phyloP scores from a whole-genome alignment of 139 green algal genomes.

The Mesostigma viride region DNA sequence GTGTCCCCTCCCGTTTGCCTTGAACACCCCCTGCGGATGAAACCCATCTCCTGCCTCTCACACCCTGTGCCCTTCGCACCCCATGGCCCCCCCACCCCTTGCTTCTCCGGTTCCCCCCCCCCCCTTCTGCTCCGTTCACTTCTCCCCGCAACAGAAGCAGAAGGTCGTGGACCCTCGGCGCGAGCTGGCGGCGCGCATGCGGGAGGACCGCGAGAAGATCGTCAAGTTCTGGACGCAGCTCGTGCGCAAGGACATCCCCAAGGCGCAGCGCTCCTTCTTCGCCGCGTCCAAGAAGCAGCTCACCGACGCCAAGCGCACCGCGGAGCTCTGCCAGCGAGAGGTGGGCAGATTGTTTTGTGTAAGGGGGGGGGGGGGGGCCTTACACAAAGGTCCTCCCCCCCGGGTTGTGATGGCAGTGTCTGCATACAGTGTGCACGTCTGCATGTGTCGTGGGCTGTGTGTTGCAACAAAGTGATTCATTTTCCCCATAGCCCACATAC shows the following conservation, averaged over 20 bases:
- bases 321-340: conserved; percentile 32
- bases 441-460: too few species aligned
- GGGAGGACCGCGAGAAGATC: neutral
- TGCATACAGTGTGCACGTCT: neutral
- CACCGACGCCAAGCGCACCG: conserved; percentile 20
- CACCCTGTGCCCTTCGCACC: neutral
- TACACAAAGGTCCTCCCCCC: neutral
- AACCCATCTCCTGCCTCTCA: neutral
- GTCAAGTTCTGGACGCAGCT: conserved; percentile 7
- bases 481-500: neutral
- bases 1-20: too few species aligned
- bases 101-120: neutral
- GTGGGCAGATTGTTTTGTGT: neutral
- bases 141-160: neutral
- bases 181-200: neutral
- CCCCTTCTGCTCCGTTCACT: neutral
- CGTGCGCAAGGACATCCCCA: conserved; percentile 25
- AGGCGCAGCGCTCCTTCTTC: conserved; percentile 16
- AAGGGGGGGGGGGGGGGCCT: neutral
- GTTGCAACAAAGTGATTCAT: neutral
- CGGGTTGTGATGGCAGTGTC: neutral
- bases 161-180: neutral
- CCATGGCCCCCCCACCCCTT: neutral
- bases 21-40: too few species aligned
- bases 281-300: conserved; percentile 26